Conservation (phyloP, 768 basidiomycete species). For the Tephrocybe sp. region DNA sequence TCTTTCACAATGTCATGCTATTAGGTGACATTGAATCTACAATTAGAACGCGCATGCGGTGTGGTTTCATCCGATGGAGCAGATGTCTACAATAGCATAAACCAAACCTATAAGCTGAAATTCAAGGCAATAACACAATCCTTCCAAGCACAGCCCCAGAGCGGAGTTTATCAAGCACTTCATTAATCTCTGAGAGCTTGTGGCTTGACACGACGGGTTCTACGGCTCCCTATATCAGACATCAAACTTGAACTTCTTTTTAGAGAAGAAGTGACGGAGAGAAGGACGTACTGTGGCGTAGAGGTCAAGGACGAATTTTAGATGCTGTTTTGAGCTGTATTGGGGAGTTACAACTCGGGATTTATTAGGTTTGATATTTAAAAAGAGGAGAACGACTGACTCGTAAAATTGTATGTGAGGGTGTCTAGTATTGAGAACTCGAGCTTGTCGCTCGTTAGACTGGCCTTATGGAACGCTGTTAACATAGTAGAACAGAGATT, state of each 20-base stretch:
- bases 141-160: constrained; percentile 9
- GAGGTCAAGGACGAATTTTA: constrained; percentile 6
- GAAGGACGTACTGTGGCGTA: constrained; percentile 3
- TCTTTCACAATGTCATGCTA: too few relatives aligned
- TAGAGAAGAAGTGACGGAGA: not conserved
- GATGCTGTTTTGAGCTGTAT: constrained; percentile 9
- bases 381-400: not conserved
- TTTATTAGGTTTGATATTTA: not conserved
- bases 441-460: constrained; percentile 10
- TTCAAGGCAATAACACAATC: constrained; percentile 4
- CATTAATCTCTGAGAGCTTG: constrained; percentile 6
- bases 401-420: constrained; percentile 10
- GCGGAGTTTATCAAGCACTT: constrained; percentile 6
- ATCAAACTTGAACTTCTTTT: not conserved
- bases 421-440: constrained; percentile 10
- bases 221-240: not conserved
- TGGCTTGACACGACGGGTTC: constrained; percentile 7
- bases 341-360: constrained; percentile 9
- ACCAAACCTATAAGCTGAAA: too few relatives aligned
- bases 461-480: constrained; percentile 1
- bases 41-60: too few relatives aligned
- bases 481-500: not conserved
- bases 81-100: too few relatives aligned
- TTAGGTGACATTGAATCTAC: too few relatives aligned
- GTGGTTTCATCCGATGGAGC: too few relatives aligned